Evolutionary conservation across 164 flowering plant genomes (phyloP), one percentile per base, ranked within the genome.

Genomic region (Buxus sempervirens): DNA sequence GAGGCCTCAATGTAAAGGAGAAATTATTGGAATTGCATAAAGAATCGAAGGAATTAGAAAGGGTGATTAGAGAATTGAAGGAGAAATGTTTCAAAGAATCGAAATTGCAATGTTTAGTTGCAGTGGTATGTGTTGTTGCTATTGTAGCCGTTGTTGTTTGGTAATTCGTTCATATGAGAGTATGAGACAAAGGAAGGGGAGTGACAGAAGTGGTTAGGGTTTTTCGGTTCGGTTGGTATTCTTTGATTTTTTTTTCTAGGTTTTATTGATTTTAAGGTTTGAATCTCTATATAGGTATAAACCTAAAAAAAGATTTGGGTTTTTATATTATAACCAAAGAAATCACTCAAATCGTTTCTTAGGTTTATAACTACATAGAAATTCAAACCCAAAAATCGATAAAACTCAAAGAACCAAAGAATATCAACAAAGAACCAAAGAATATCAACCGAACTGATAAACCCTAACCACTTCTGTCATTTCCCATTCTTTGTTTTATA

Each of bases 41-140:
- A 38, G 69, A 77, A 55, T 70, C 70, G 62, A 77, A 70, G 41
- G 75, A 74, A 64, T 71, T 76, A 20, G 74, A 74, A 70, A 77
- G 58, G 65, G 65, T 65, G 57, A 72, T 82, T 28, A 18, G 28
- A n/a, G 79, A 62, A 60, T 55, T 81, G 71, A 78, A 69, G 72
- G 80, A 75, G 68, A 27, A 65, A 54, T 75, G 55, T 8, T 36
- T 21, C 0, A 67, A 65, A 58, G 56, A 75, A 24, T 58, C 64
- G 74, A 80, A 75, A 53, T 21, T 64, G 69, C 76, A 78, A 22
- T 85, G 83, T 84, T 80, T 78, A 6, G 64, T 66, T 1, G 71
- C 75, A 15, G 84, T 82, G 13, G 85, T 75, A 0, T 77, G 86
- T 27, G 77, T 84, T 54, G 51, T 81, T 68, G 77, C 72, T 32